Base-by-base conservation (phyloP, 2,329 filamentous ascomycete species). In the Xenosphaeropsis pyriputrescens region DNA sequence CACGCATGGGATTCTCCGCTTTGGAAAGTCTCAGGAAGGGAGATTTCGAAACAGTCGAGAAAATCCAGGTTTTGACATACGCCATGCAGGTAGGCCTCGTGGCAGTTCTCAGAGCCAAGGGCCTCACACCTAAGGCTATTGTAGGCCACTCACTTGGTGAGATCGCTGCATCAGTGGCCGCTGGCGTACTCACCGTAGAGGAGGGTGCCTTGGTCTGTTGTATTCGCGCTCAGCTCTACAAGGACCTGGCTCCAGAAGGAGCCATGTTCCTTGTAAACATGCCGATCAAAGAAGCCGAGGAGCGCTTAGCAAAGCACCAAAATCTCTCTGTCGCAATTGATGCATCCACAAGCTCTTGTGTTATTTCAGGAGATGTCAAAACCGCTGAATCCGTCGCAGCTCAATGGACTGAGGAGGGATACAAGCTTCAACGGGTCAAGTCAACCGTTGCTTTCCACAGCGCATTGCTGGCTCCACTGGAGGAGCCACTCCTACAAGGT, bases 121-220 rank as follows among this genome's bases (percentile, higher is more conserved):
- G 57, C 0, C 22, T 57, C 0, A 19, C 37, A 3, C 59, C 60
- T 1, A 37, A 50, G 7, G 60, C 59, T 0, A 47, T 63, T 5
- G 55, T 63, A 30, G 60, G 60, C 2, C 60, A 63, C 38, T 63
- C 60, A 0, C 53, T 61, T 2, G 60, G 61, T 2, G 61, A 64
- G 40, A 58, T 61, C 9, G 59, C 60, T 2, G 60, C 59, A 2
- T 45, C 55, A 2, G 57, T 61, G 13, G 52, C 51, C 2, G 55
- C 53, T 14, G 56, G 56, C 5, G 52, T 45, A 17, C 36, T 61
- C 6, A 55, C 51, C 0, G 41, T 45, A 41, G n/a, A 49, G 17
- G 58, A 64, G 38, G 61, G 59, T 1, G 47, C 54, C 1, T 35
- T 59, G 2, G 43, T 63, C 17, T 54, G 60, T 5, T 51, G 52